phyloP scores from a whole-genome alignment of 2,329 filamentous ascomycete species.

The Phyllosticta paracitricarpa region DNA sequence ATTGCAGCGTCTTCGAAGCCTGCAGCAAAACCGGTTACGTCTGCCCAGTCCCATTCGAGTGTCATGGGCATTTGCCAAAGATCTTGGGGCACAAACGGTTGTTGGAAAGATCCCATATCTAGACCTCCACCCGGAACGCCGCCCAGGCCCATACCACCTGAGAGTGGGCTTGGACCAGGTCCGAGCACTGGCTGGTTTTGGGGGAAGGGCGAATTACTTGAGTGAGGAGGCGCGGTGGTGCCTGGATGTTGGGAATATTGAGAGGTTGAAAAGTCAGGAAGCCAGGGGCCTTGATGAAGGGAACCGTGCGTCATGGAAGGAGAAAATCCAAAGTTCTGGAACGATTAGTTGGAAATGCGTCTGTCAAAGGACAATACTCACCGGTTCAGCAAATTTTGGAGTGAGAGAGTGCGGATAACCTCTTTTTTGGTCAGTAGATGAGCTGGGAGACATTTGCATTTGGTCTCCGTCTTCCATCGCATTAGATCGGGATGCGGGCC shows the following conservation, averaged over 20 bases:
- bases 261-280: conserved; percentile 1
- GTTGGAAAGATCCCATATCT: conserved; percentile 48
- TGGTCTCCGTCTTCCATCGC: not conserved
- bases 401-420: not conserved
- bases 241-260: not conserved
- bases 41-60: conserved; percentile 77
- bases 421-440: not conserved
- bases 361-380: not conserved
- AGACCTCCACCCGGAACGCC: not conserved
- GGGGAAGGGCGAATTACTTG: not conserved
- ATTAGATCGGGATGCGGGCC: not conserved
- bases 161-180: conserved; percentile 15
- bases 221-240: not conserved
- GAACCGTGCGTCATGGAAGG: conserved; percentile 31
- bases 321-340: conserved; percentile 27
- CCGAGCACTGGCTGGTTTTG: conserved; percentile 12
- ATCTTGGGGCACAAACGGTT: conserved; percentile 85
- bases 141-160: not conserved
- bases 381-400: conserved; percentile 4
- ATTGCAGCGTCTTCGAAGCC: conserved; percentile 20
- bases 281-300: conserved; percentile 16
- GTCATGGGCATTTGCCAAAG: conserved; percentile 95
- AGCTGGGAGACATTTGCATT: not conserved
- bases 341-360: not conserved
- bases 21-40: conserved; percentile 30